A percentile compares a stretch with the other conserved stretches of the same genome.
These are phyloP conservation scores for Xylariaceae sp. DNA, from an alignment of 2,329 filamentous ascomycete species.

Conservation along the genomic window DNA sequence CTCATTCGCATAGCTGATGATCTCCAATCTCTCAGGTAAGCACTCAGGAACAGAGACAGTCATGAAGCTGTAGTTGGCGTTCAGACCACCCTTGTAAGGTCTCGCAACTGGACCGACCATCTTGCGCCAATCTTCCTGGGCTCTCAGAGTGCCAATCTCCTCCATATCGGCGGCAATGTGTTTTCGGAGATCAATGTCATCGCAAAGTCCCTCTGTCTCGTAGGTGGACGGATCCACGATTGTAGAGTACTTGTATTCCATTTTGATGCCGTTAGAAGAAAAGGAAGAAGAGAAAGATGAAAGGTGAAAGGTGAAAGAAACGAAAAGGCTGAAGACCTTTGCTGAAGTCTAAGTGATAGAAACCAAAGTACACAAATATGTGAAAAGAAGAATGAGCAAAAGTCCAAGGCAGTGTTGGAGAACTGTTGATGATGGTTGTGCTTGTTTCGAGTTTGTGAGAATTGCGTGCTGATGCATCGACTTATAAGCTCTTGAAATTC, in stretches of 20 bases:
- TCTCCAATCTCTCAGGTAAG: conserved; percentile 35
- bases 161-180: conserved; percentile 21
- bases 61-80: conserved; percentile 27
- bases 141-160: conserved; percentile 23
- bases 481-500: too few species aligned
- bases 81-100: conserved; percentile 28
- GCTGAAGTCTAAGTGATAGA: too few species aligned
- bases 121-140: conserved; percentile 34
- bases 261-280: not conserved
- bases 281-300: too few species aligned
- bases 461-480: too few species aligned
- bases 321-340: too few species aligned
- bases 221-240: conserved; percentile 22
- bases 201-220: conserved; percentile 26
- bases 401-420: too few species aligned
- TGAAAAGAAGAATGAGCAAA: too few species aligned
- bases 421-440: too few species aligned
- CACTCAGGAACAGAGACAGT: conserved; percentile 33
- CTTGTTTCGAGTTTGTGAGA: too few species aligned
- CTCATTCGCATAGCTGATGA: conserved; percentile 37
- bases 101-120: conserved; percentile 22
- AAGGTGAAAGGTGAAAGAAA: too few species aligned
- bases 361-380: too few species aligned
- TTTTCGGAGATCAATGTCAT: conserved; percentile 22
- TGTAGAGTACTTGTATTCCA: conserved; percentile 27